Conservation (phyloP, 805 yeast genomes). For the Sugiyamaella mastotermitis region DNA sequence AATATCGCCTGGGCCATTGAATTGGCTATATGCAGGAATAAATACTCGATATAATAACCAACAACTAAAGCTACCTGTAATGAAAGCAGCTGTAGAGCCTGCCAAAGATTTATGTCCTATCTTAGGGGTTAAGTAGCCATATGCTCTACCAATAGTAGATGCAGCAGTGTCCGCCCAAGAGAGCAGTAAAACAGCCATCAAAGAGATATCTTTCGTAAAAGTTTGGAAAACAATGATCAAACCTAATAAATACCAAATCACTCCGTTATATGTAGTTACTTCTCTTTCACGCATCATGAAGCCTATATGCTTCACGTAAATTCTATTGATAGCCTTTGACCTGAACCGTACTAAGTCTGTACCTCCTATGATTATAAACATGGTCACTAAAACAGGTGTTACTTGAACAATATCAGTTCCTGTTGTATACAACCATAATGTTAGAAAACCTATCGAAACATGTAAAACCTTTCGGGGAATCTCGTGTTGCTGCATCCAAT, state of each 20-base stretch:
- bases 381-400: slow-evolving; percentile 50
- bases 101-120: slow-evolving; percentile 77
- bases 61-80: slow-evolving; percentile 62
- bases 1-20: slow-evolving; percentile 49
- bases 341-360: slow-evolving; percentile 66
- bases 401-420: slow-evolving; percentile 54
- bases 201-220: slow-evolving; percentile 74
- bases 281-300: slow-evolving; percentile 83
- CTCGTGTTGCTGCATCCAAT: slow-evolving; percentile 71
- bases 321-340: slow-evolving; percentile 53
- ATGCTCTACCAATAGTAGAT: slow-evolving; percentile 83
- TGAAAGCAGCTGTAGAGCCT: slow-evolving; percentile 83
- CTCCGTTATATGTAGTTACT: slow-evolving; percentile 66
- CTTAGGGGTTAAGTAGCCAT: slow-evolving; percentile 78
- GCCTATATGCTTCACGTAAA: slow-evolving; percentile 65
- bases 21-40: slow-evolving; percentile 52
- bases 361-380: slow-evolving; percentile 50
- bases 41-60: slow-evolving; percentile 66
- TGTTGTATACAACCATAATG: slow-evolving; percentile 62
- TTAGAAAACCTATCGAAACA: slow-evolving; percentile 79
- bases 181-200: slow-evolving; percentile 69
- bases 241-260: slow-evolving; percentile 81
- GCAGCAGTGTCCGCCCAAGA: slow-evolving; percentile 99
- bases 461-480: slow-evolving; percentile 84
- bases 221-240: slow-evolving; percentile 60